phyloP scores from a whole-genome alignment of 202 grass and related monocot species.

The Saccharum hybrid region DNA sequence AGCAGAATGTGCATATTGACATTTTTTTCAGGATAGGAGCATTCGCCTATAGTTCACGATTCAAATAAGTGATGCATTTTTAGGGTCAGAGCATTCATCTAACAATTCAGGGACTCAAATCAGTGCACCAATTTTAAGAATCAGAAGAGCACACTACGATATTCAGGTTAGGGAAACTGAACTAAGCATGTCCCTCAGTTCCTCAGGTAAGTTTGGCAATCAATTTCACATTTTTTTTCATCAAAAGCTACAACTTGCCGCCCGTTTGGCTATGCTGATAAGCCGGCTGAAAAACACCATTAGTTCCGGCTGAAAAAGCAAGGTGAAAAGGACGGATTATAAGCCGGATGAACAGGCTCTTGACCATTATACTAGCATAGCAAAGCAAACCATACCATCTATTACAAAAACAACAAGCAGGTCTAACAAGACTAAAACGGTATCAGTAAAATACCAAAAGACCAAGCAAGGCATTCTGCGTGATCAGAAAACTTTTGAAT shows the following conservation, averaged over 20 bases:
- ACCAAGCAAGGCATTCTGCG: not conserved
- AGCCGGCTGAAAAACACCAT: no score
- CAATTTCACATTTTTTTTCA: not conserved
- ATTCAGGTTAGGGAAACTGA: not conserved
- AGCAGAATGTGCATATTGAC: no score
- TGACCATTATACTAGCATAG: no score
- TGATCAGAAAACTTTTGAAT: not conserved
- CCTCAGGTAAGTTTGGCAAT: not conserved
- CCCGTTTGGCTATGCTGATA: no score
- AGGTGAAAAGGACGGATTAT: no score
- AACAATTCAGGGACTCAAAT: not conserved
- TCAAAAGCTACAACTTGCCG: not conserved
- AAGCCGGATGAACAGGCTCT: no score
- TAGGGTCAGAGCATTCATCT: not conserved
- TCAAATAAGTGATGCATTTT: no score
- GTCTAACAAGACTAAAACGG: not conserved
- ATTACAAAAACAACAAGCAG: not conserved
- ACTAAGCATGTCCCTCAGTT: not conserved
- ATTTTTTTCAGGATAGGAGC: no score
- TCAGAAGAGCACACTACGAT: no score
- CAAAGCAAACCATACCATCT: no score
- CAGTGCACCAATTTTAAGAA: not conserved
- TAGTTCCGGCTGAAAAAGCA: no score
- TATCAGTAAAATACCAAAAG: not conserved
- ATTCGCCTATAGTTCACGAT: no score